Conservation (phyloP, 1,139 yeast genomes). For the Geotrichum reessii region DNA sequence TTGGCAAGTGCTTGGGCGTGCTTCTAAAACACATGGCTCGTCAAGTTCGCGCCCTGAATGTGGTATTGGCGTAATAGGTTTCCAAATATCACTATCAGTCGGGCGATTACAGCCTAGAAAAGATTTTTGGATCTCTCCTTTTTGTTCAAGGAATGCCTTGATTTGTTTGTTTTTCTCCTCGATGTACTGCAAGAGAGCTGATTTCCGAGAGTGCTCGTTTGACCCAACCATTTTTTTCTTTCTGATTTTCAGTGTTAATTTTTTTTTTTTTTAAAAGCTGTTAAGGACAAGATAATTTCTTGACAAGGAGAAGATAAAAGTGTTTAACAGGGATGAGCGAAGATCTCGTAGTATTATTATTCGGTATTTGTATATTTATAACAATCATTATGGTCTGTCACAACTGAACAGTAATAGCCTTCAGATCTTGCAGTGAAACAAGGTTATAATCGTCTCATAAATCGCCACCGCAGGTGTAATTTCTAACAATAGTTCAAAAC, state of each 20-base stretch:
- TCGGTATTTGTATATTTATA: neutral
- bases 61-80: neutral
- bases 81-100: neutral
- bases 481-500: too few relatives aligned
- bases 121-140: slow-evolving; percentile 1
- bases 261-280: neutral
- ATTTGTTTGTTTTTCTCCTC: slow-evolving; percentile 7
- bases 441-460: too few relatives aligned
- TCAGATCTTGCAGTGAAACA: neutral
- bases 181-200: slow-evolving; percentile 1
- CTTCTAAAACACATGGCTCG: neutral
- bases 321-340: neutral
- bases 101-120: slow-evolving; percentile 2
- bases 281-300: neutral
- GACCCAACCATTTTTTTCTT: neutral
- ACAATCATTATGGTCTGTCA: neutral
- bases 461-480: too few relatives aligned
- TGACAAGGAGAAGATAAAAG: neutral
- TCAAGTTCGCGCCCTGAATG: neutral
- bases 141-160: slow-evolving; percentile 4
- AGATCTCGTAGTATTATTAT: neutral
- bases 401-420: neutral
- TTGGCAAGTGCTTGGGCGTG: neutral
- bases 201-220: neutral
- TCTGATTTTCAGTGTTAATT: too few relatives aligned